phyloP scores from a whole-genome alignment of 2,329 filamentous ascomycete genomes.

The Penicillium fuscoglaucum region DNA sequence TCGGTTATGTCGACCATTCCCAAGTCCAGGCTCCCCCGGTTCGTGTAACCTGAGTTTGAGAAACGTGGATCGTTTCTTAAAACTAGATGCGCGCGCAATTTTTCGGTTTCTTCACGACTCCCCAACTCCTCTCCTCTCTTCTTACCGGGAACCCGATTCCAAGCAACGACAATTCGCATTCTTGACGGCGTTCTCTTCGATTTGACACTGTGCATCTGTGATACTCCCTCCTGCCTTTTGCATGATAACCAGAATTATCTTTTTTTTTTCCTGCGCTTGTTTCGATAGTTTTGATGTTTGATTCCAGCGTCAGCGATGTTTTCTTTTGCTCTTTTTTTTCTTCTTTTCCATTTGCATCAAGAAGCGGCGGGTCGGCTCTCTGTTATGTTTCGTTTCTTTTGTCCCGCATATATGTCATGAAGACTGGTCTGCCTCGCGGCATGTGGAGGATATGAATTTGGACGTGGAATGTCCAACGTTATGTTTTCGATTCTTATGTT shows the following conservation, averaged over 20 bases:
- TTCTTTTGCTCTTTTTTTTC: constrained; percentile 24
- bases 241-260: constrained; percentile 34
- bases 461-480: constrained; percentile 41
- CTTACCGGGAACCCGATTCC: constrained; percentile 22
- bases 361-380: constrained; percentile 51
- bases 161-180: constrained; percentile 40
- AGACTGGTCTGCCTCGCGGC: constrained; percentile 53
- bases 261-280: constrained; percentile 36
- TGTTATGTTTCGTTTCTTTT: constrained; percentile 40
- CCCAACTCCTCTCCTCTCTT: background rate
- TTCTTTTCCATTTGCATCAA: constrained; percentile 41
- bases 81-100: background rate
- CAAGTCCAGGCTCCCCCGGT: constrained; percentile 11
- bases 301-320: constrained; percentile 52
- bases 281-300: constrained; percentile 39
- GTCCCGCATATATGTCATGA: constrained; percentile 49
- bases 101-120: background rate
- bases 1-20: constrained; percentile 28
- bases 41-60: background rate
- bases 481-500: constrained; percentile 35
- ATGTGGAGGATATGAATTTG: constrained; percentile 44
- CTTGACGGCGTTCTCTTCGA: constrained; percentile 53
- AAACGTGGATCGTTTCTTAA: constrained; percentile 24
- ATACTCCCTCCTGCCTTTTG: constrained; percentile 44
- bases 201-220: constrained; percentile 48